Evolutionary conservation across 1,284 basidiomycete species (phyloP).

Genomic region (Paramarasmius palmivorus): DNA sequence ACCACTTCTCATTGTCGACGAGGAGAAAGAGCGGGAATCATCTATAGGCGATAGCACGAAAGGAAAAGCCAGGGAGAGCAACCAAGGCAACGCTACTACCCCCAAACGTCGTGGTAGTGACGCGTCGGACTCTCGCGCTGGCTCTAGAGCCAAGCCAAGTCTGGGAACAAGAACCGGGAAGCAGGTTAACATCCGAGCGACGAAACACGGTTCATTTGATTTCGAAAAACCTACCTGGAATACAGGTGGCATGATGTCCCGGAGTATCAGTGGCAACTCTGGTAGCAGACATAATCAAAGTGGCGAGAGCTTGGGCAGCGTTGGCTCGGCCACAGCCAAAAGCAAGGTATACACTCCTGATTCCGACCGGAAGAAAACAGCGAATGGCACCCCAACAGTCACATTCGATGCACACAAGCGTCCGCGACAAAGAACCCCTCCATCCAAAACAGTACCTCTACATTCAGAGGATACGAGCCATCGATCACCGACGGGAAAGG

Average conservation of each 20-base stretch:
- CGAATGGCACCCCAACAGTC: background rate
- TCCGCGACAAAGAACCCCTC: background rate
- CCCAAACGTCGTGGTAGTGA: constrained; percentile 14
- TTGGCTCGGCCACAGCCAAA: constrained; percentile 29
- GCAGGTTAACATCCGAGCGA: constrained; percentile 32
- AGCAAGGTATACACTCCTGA: constrained; percentile 25
- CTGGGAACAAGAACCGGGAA: constrained; percentile 16
- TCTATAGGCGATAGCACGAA: constrained; percentile 4
- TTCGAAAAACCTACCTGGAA: constrained; percentile 62
- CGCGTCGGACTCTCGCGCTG: constrained; percentile 5
- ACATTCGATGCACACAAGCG: background rate
- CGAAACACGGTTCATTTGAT: constrained; percentile 69
- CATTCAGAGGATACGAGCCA: constrained; percentile 23
- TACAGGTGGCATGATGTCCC: constrained; percentile 25
- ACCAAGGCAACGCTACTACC: background rate
- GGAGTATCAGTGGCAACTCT: constrained; percentile 21
- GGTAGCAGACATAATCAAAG: constrained; percentile 11
- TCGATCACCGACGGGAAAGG: constrained; percentile 15
- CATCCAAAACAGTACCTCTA: background rate
- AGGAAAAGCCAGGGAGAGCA: constrained; percentile 3
- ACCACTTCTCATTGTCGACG: constrained; percentile 20
- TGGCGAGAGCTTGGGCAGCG: constrained; percentile 14
- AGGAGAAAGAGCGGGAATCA: constrained; percentile 13
- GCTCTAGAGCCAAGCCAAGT: background rate
- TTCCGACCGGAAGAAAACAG: background rate